phyloP scores from a whole-genome alignment of 257 asterid genomes.

The Knoxia roxburghii region DNA sequence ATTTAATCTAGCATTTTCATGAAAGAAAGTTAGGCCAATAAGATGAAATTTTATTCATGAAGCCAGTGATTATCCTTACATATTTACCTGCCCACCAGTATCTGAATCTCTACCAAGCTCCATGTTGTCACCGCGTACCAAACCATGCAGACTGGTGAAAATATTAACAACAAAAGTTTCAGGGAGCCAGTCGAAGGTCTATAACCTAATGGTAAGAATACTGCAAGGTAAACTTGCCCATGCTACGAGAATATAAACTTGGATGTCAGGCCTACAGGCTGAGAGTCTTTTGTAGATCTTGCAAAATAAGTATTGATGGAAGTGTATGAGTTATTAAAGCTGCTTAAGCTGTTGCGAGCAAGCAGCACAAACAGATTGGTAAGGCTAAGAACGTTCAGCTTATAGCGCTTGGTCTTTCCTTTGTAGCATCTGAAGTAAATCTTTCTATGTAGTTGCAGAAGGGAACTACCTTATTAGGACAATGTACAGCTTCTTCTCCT shows the following conservation, averaged over 20 bases:
- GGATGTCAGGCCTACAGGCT: not conserved
- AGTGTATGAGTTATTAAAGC: not conserved
- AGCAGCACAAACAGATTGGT: not conserved
- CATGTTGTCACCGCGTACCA: constrained; percentile 88
- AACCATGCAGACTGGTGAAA: constrained; percentile 63
- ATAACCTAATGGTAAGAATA: not conserved
- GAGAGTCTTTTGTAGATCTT: not conserved
- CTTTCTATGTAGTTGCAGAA: not conserved
- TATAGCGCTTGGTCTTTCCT: not conserved
- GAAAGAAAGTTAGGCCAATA: constrained; percentile 10
- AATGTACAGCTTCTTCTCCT: constrained; percentile 65
- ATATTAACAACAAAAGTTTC: not conserved
- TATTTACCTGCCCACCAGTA: constrained; percentile 78
- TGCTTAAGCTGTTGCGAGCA: not conserved
- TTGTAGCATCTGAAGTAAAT: not conserved
- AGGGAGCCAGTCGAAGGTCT: not conserved
- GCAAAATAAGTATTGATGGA: not conserved
- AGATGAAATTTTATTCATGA: constrained; percentile 4
- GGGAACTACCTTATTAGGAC: constrained; percentile 54
- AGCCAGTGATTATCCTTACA: not conserved
- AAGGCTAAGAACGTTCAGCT: not conserved
- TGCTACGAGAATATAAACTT: too few species aligned
- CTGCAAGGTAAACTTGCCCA: not conserved
- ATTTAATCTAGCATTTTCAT: constrained; percentile 50
- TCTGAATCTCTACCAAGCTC: constrained; percentile 94